Base-by-base conservation (phyloP, 805 yeast genomes). In the Kazachstania viticola region DNA sequence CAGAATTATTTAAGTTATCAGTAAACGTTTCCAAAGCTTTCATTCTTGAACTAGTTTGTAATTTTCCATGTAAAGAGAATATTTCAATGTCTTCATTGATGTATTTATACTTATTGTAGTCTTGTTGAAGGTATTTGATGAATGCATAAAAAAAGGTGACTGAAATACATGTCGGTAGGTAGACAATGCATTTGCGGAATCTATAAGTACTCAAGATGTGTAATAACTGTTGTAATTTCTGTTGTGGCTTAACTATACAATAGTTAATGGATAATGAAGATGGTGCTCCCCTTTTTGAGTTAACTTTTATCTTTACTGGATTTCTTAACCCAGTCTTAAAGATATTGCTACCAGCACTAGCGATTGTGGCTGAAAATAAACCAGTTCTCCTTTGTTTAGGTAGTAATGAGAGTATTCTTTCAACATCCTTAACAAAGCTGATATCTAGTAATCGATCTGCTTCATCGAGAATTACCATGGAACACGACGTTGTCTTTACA, bases 371-470 rank as follows among this genome's bases (percentile, higher is more conserved):
- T 1, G 95, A 84, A 50, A 88, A 88, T 14, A 88, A 61, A 1
- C 97, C 98, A 0, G 94, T 84, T 48, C 98, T 68, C 47, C 94
- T 73, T 58, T 88, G 98, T 43, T 82, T 79, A 0, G 98, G 98
- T 18, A 91, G 60, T 28, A 67, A 52, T 21, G 71, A 64, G 25
- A 88, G 61, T 18, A 88, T 82, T 19, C 67, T 61, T 27, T 75
- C 72, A 27, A 82, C 73, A 27, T 84, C 85, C 26, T 62, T 64
- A 17, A 70, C 71, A 50, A 85, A 84, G 25, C 85, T 79, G 17
- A 75, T 54, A 50, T 87, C 97, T 21, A 88, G 62, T 22, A 88
- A 63, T 43, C 84, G 72, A 48, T 91, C 98, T 5, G 97, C 97
- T 58, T 91, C 97, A 54, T 91, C 98, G 25, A 91, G 54, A 4